Evolutionary conservation across 495 filamentous ascomycete species (phyloP).

Genomic region (Aspergillus bertholletiae): DNA sequence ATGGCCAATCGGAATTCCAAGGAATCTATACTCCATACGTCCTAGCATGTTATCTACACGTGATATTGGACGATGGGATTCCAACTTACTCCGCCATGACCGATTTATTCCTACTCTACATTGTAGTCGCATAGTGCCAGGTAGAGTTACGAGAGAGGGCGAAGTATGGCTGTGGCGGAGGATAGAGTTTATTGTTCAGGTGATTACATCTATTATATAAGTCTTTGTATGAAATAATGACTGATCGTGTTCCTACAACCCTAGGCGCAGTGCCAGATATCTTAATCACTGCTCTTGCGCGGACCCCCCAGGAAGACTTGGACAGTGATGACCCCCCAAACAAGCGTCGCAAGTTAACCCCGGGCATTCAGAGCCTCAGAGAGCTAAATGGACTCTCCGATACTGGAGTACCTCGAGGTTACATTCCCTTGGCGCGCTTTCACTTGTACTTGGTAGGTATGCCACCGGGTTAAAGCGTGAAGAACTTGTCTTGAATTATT

Average conservation of each 20-base stretch:
- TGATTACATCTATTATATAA: conserved; percentile 3
- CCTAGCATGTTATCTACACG: no score
- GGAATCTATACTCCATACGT: no score
- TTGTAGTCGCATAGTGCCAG: background rate
- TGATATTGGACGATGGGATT: no score
- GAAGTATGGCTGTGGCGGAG: conserved; percentile 25
- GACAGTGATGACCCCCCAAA: conserved; percentile 17
- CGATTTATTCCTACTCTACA: background rate
- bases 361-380: conserved; percentile 18
- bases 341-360: conserved; percentile 38
- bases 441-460: conserved; percentile 34
- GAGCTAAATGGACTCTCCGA: conserved; percentile 16
- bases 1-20: no score
- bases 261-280: conserved; percentile 25
- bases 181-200: conserved; percentile 22
- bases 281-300: conserved; percentile 23
- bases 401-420: conserved; percentile 24
- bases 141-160: background rate
- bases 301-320: conserved; percentile 1
- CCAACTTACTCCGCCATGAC: no score
- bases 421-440: conserved; percentile 37
- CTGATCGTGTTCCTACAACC: background rate
- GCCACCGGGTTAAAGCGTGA: background rate
- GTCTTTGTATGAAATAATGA: background rate
- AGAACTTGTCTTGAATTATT: conserved; percentile 1